Evolutionary conservation across 306 rosid genomes (phyloP).

Genomic region (Geum urbanum): DNA sequence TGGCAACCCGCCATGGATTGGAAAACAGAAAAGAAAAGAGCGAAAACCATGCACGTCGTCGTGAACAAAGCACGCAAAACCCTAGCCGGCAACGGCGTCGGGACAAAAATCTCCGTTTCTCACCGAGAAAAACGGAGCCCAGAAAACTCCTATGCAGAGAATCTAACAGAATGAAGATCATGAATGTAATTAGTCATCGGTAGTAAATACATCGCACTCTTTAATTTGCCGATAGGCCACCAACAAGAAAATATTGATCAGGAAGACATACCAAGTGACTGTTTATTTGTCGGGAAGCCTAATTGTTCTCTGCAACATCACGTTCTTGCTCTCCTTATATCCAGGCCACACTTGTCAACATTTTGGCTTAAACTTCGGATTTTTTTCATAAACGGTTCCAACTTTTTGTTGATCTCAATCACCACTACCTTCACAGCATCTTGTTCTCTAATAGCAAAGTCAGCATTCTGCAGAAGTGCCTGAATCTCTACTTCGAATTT

Average conservation of each 20-base stretch:
- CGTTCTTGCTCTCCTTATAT: constrained; percentile 66
- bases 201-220: neutral
- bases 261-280: constrained; percentile 26
- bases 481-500: constrained; percentile 49
- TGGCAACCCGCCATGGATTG: no score
- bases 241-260: constrained; percentile 18
- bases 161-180: no score
- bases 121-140: no score
- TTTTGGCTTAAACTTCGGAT: constrained; percentile 57
- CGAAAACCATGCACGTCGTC: no score
- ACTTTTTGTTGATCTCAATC: constrained; percentile 76
- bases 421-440: constrained; percentile 63
- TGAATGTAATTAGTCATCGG: no score
- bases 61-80: no score
- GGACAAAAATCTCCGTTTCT: no score
- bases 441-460: constrained; percentile 66
- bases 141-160: no score
- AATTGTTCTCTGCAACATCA: constrained; percentile 56
- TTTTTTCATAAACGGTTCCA: constrained; percentile 46
- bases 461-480: constrained; percentile 46
- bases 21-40: no score
- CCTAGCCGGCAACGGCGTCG: no score
- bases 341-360: constrained; percentile 55
- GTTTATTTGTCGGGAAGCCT: constrained; percentile 33
- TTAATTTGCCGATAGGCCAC: neutral